These are phyloP conservation scores for Nigrospora oryzae DNA, from an alignment of 2,329 filamentous ascomycete genomes.

Conservation along the genomic window DNA sequence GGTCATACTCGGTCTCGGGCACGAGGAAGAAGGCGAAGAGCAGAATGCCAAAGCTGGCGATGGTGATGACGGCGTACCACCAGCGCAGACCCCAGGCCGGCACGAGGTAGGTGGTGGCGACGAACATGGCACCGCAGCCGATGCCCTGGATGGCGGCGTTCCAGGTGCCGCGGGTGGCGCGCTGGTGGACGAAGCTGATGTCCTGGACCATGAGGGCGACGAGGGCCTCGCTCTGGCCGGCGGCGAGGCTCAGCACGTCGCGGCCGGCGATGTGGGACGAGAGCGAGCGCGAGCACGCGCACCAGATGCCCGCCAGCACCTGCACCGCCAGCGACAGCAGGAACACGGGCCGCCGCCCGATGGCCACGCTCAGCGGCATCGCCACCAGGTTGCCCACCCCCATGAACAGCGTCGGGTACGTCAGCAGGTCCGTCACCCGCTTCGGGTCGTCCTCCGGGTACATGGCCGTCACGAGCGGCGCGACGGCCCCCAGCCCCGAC, in stretches of 20 bases:
- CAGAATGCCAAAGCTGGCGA: conserved; percentile 7
- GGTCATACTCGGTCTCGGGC: conserved; percentile 9
- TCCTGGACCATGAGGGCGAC: conserved; percentile 13
- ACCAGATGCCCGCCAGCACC: conserved; percentile 15
- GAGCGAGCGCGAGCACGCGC: conserved; percentile 12
- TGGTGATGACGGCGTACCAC: conserved; percentile 13
- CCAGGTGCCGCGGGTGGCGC: conserved; percentile 7
- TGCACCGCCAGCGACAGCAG: conserved; percentile 17
- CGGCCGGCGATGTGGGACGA: conserved; percentile 17
- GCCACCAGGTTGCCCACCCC: conserved; percentile 19
- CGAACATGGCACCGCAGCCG: conserved; percentile 8
- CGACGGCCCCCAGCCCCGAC: conserved; percentile 5
- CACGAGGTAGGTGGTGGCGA: conserved; percentile 11
- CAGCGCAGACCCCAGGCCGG: conserved; percentile 7
- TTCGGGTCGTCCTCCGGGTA: conserved; percentile 11
- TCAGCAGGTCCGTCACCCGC: conserved; percentile 18
- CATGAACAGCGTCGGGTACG: conserved; percentile 18
- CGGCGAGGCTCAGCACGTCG: conserved; percentile 19
- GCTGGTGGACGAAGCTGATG: conserved; percentile 13
- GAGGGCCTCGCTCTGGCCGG: conserved; percentile 21
- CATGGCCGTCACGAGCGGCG: conserved; percentile 6
- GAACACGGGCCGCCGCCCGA: conserved; percentile 22
- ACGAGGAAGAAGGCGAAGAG: conserved; percentile 8
- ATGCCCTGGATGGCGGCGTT: conserved; percentile 9
- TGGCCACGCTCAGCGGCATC: conserved; percentile 23